Base-by-base conservation (phyloP, 2,329 filamentous ascomycete genomes). In the Pseudopithomyces maydicus region DNA sequence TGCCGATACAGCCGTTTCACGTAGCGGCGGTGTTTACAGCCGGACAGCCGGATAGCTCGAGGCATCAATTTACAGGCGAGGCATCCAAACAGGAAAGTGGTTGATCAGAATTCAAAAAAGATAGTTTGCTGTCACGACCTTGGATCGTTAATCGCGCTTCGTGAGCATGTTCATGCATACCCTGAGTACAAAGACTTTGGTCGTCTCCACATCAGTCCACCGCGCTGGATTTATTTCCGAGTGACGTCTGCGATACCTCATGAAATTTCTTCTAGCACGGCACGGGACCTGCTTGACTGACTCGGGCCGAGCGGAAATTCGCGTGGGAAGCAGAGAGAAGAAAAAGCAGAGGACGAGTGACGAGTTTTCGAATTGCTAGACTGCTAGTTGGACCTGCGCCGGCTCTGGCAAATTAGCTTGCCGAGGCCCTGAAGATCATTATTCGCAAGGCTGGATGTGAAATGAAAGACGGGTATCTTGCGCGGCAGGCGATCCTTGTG, bases 171-270 rank as follows among this genome's bases (percentile, higher is more conserved):
- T 19, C n/a, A 20, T 17, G 47, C 47, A 41, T 23, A 23, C 32
- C 12, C 44, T 12, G 22, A 22, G 20, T 50, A 39, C 35, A 32
- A 50, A 29, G 35, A 22, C 57, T 61, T 62, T 62, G 50, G n/a
- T 53, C 52, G 61, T 51, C 46, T 58, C 48, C 63, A 47, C 60
- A 55, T 63, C 57, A 60, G 57, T 60, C 63, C 57, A 52, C 7
- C 12, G 10, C 29, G 14, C 5, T 39, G 35, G 49, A 49, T 41
- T 59, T 56, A 42, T 42, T 29, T 38, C 62, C 61, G n/a, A n/a
- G 55, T 60, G 55, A 59, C 59, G 51, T 53, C 36, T 49, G 46
- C 54, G 49, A 55, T 58, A 51, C 57, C 26, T 60, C 58, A 46
- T 59, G 48, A 58, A 62, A 57, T 46, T 51, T 59, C 54, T 56